Evolutionary conservation across 2,329 filamentous ascomycete genomes (phyloP).

Genomic region (Tolypocladium inflatum): DNA sequence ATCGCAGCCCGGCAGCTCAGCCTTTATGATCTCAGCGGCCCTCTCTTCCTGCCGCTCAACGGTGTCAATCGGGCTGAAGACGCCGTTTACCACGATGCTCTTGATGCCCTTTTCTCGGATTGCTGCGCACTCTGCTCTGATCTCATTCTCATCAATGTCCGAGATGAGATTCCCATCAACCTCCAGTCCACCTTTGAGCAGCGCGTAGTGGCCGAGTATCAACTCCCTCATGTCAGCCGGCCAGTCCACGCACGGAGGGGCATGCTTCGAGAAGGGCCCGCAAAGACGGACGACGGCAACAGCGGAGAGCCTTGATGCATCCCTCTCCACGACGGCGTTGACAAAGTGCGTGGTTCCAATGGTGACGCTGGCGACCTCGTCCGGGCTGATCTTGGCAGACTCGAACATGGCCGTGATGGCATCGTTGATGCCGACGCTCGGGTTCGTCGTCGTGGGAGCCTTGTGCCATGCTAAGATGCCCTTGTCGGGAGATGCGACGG

Average conservation of each 20-base stretch:
- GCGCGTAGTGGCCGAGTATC: constrained; percentile 33
- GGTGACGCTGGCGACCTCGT: constrained; percentile 35
- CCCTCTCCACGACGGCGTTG: constrained; percentile 47
- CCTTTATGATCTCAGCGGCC: constrained; percentile 30
- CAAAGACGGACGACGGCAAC: constrained; percentile 47
- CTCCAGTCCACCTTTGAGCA: constrained; percentile 41
- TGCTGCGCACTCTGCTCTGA: constrained; percentile 26
- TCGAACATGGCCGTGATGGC: constrained; percentile 34
- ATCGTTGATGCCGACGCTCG: constrained; percentile 34
- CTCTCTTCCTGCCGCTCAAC: constrained; percentile 37
- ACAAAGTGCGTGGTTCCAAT: constrained; percentile 51
- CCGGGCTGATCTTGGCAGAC: constrained; percentile 19
- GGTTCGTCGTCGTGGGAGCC: constrained; percentile 36
- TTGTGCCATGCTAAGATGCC: constrained; percentile 42
- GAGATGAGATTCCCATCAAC: constrained; percentile 39
- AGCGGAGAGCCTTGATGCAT: constrained; percentile 33
- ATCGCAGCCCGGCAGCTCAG: constrained; percentile 29
- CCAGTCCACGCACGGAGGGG: constrained; percentile 44
- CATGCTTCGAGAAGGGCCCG: constrained; percentile 41
- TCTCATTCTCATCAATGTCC: constrained; percentile 31
- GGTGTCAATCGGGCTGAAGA: constrained; percentile 45
- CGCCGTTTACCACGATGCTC: constrained; percentile 36
- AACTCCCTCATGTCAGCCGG: constrained; percentile 36
- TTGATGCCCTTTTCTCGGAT: constrained; percentile 33
- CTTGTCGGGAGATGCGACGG: constrained; percentile 21